Evolutionary conservation across 345 rosid genomes (phyloP), one percentile per base, ranked within the genome.

Genomic region (Schrenkiella parvula): DNA sequence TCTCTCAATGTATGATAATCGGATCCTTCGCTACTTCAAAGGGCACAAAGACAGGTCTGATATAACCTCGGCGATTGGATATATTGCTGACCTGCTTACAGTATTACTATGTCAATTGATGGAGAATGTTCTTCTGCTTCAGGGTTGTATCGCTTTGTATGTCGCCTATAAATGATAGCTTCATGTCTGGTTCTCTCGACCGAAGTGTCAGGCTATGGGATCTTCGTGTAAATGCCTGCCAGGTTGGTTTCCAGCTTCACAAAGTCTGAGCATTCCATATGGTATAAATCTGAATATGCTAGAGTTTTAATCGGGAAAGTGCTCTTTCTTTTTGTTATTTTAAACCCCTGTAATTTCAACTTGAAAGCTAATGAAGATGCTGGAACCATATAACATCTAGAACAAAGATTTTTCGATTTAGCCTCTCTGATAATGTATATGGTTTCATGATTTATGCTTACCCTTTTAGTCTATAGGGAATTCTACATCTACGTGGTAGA

Each of bases 181-280:
- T 95, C 88, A 95, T 95, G 97, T 95, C 99, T 70, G 97, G 93
- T 74, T 91, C 99, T 50, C 89, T 95, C 18, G 99, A 95, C 76
- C 89, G 88, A 57, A 89, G 82, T 51, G 93, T 89, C 64, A 86
- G 99, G 78, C 88, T 95, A 34, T 95, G 99, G 99, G 99, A 95
- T 85, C 99, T 95, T 82, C 98, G 98, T 26, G 99, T 95, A 32
- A 95, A 91, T 79, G 92, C 92, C n/a, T 91, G 99, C 79, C 99
- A 95, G 99, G 98, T 95, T 77, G 14, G 88, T 78, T 78, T 74
- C 73, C 39, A 35, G 31, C 43, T 55, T 74, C 37, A 15, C 42
- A 28, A 51, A 11, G n/a, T 31, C 39, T 64, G 11, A 13, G 37
- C 26, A 35, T 15, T 34, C 25, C 2, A 11, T 44, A 17, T 23